Percentiles rank a stretch among this genome's conserved stretches.
Evolutionary conservation across 2,329 filamentous ascomycete genomes (phyloP).

Genomic region (Claviceps monticola): DNA sequence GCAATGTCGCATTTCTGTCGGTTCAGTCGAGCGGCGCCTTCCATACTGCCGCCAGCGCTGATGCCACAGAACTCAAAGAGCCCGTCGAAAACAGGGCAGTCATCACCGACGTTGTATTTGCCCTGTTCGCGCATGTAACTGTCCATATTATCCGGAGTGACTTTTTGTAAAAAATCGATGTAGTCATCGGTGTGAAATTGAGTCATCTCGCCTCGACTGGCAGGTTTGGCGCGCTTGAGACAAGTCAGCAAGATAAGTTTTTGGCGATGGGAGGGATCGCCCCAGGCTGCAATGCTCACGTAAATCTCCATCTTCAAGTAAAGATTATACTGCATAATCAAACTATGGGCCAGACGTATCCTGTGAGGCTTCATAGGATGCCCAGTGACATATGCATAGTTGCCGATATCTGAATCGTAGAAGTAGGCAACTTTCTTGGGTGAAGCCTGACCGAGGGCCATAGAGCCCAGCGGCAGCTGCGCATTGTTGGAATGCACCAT

Average conservation of each 20-base stretch:
- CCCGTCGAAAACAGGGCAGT: constrained; percentile 94
- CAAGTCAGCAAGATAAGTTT: background rate
- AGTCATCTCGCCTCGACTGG: constrained; percentile 77
- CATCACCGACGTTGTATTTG: constrained; percentile 90
- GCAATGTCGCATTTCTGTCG: constrained; percentile 91
- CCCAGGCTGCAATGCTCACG: constrained; percentile 40
- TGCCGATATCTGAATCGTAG: constrained; percentile 95
- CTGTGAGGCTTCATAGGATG: constrained; percentile 99
- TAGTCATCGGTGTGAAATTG: constrained; percentile 94
- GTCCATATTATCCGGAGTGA: constrained; percentile 98
- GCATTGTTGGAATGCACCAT: constrained; percentile 22
- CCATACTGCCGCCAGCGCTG: constrained; percentile 86
- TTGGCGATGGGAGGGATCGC: background rate
- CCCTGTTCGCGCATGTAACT: constrained; percentile 78
- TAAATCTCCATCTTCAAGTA: constrained; percentile 97
- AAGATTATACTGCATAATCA: constrained; percentile 91
- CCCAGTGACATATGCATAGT: constrained; percentile 91
- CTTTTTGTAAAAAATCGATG: constrained; percentile 85
- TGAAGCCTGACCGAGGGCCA: constrained; percentile 31
- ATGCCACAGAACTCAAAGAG: constrained; percentile 95
- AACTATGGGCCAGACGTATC: constrained; percentile 83
- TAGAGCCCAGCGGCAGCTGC: constrained; percentile 27
- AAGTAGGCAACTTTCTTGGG: constrained; percentile 90
- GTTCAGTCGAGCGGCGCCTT: constrained; percentile 80
- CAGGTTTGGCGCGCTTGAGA: constrained; percentile 63